Conservation (phyloP, 257 asterid species). For the Scutellaria minor region DNA sequence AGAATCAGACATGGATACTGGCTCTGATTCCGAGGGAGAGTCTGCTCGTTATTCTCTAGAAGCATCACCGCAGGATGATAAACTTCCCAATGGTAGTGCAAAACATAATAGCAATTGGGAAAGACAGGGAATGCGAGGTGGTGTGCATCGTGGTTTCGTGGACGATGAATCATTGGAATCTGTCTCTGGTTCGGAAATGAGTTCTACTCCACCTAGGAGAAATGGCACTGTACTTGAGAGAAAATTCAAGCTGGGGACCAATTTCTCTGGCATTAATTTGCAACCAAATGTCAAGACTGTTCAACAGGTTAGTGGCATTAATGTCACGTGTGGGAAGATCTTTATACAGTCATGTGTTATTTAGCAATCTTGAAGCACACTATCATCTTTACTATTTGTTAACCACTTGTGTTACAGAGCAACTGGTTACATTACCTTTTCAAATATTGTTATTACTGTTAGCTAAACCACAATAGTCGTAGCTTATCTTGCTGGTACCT, state of each 20-base stretch:
- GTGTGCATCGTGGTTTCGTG: conserved; percentile 37
- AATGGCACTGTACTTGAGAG: conserved; percentile 34
- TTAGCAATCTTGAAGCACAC: not conserved
- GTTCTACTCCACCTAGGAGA: conserved; percentile 38
- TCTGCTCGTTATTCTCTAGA: conserved; percentile 60
- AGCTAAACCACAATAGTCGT: conserved; percentile 8
- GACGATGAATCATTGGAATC: conserved; percentile 47
- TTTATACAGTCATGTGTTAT: not conserved
- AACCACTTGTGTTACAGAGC: no score
- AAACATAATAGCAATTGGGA: conserved; percentile 30
- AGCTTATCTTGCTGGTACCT: not conserved
- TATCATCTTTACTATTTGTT: not conserved
- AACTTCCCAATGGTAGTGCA: conserved; percentile 45
- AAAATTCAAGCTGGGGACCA: conserved; percentile 38
- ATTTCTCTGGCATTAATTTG: conserved; percentile 35
- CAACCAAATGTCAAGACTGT: conserved; percentile 41
- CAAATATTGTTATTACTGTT: not conserved
- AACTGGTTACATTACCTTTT: conserved; percentile 2
- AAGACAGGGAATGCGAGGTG: conserved; percentile 38
- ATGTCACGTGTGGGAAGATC: not conserved
- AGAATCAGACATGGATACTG: conserved; percentile 73
- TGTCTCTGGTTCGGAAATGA: conserved; percentile 49
- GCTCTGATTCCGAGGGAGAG: conserved; percentile 76
- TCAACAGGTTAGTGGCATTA: conserved; percentile 48
- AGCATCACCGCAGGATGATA: conserved; percentile 87